A percentile compares a stretch with the other conserved stretches of the same genome.
Evolutionary conservation across 129 eudicot species (phyloP).

Genomic region (Scalesia atractyloides): DNA sequence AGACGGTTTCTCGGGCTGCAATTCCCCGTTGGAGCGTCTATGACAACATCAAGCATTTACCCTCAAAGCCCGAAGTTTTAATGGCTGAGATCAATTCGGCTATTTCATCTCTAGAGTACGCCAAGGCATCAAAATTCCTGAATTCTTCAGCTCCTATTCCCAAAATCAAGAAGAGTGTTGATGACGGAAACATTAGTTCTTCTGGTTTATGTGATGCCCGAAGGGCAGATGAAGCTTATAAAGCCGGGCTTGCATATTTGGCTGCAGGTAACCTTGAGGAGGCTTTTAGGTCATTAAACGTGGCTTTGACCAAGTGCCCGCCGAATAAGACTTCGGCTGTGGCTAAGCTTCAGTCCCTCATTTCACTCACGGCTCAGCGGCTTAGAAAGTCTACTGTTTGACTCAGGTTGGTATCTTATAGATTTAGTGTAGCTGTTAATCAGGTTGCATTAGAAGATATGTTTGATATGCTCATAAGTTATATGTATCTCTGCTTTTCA

Average conservation of each 20-base stretch:
- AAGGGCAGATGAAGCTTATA: constrained; percentile 75
- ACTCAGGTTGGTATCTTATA: constrained; percentile 18
- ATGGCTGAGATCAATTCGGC: constrained; percentile 82
- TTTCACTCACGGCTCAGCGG: constrained; percentile 60
- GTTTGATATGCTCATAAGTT: constrained; percentile 7
- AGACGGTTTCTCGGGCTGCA: constrained; percentile 52
- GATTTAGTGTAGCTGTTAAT: constrained; percentile 4
- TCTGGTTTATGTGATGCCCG: constrained; percentile 48
- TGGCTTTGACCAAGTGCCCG: constrained; percentile 82
- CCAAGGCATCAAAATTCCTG: constrained; percentile 49
- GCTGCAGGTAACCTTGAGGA: constrained; percentile 70
- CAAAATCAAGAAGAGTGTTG: constrained; percentile 30
- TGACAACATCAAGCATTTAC: constrained; percentile 48
- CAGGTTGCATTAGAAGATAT: background rate
- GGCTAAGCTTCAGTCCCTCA: constrained; percentile 68
- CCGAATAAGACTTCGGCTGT: constrained; percentile 60
- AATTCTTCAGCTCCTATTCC: constrained; percentile 25
- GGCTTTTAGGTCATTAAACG: constrained; percentile 50
- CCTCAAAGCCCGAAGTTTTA: constrained; percentile 60
- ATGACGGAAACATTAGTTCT: constrained; percentile 26
- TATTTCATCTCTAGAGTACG: constrained; percentile 65
- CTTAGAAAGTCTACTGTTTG: constrained; percentile 43
- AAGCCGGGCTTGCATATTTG: constrained; percentile 57
- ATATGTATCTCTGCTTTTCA: background rate
- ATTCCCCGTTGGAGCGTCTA: constrained; percentile 57